Conservation (phyloP, 2,329 filamentous ascomycete genomes). For the Atkinsonella hypoxylon region DNA sequence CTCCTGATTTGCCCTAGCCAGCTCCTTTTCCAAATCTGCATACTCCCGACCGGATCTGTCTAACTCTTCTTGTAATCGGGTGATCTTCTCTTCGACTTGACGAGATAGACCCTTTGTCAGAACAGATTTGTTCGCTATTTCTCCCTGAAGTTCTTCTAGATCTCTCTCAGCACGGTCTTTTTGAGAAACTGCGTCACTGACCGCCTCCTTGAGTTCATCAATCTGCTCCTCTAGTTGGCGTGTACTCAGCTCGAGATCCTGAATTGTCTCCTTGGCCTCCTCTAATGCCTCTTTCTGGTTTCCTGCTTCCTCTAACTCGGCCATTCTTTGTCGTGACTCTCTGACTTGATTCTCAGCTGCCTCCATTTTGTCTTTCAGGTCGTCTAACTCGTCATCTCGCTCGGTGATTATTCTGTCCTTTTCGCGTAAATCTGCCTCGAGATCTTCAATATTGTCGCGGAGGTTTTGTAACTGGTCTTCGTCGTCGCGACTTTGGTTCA, state of each 20-base stretch:
- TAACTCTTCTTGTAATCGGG: constrained; percentile 55
- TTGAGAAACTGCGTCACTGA: constrained; percentile 39
- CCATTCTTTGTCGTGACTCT: constrained; percentile 35
- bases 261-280: constrained; percentile 45
- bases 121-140: constrained; percentile 69
- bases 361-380: constrained; percentile 43
- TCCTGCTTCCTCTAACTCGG: constrained; percentile 47
- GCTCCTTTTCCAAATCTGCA: constrained; percentile 39
- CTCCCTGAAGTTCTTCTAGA: constrained; percentile 57
- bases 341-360: constrained; percentile 48
- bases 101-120: constrained; percentile 62
- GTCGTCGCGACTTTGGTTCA: constrained; percentile 44
- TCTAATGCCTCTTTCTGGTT: constrained; percentile 37
- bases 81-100: constrained; percentile 61
- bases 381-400: constrained; percentile 63
- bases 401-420: constrained; percentile 64
- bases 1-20: constrained; percentile 33
- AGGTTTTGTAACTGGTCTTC: constrained; percentile 52
- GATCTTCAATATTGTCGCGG: constrained; percentile 61
- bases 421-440: constrained; percentile 63
- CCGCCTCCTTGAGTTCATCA: constrained; percentile 41
- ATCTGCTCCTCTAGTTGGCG: constrained; percentile 41
- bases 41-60: constrained; percentile 38
- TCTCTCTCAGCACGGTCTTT: constrained; percentile 47
- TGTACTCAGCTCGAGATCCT: constrained; percentile 44